These are phyloP conservation scores for Boletus rubroflammeus DNA, from an alignment of 768 basidiomycete species.

Conservation along the genomic window DNA sequence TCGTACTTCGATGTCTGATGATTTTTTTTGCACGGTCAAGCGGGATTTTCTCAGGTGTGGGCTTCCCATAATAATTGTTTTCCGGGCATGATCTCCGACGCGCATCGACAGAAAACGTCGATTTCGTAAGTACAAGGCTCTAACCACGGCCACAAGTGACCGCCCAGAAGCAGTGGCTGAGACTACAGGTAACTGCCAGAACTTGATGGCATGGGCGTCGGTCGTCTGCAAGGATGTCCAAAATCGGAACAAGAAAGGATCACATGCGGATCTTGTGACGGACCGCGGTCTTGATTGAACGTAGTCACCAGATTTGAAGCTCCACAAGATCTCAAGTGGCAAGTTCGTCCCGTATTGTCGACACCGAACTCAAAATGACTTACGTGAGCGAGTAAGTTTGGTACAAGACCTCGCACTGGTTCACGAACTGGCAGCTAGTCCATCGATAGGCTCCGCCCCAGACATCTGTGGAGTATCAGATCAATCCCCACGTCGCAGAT, in stretches of 20 bases:
- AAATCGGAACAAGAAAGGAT: slow-evolving; percentile 2
- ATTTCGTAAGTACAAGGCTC: neutral
- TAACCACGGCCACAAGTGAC: neutral
- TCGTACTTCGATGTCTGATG: neutral
- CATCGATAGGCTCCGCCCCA: slow-evolving; percentile 7
- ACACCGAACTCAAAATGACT: slow-evolving; percentile 8
- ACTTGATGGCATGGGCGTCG: neutral
- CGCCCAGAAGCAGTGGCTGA: neutral
- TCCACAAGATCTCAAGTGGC: slow-evolving; percentile 7
- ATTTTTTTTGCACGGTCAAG: neutral
- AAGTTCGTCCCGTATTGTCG: slow-evolving; percentile 7
- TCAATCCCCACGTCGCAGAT: slow-evolving; percentile 22
- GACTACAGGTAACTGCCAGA: neutral
- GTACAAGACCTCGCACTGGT: slow-evolving; percentile 4
- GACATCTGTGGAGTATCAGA: slow-evolving; percentile 10
- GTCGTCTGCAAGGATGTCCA: neutral
- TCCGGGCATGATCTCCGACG: slow-evolving; percentile 1
- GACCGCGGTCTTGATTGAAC: neutral
- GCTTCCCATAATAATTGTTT: neutral
- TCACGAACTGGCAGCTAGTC: slow-evolving; percentile 3
- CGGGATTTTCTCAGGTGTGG: neutral
- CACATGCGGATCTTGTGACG: slow-evolving; percentile 3
- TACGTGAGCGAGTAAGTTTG: neutral
- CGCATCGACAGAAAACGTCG: neutral
- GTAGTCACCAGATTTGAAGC: neutral